phyloP scores from a whole-genome alignment of 228 moss, liverwort and hornwort species.

The Sphagnum magellanicum region DNA sequence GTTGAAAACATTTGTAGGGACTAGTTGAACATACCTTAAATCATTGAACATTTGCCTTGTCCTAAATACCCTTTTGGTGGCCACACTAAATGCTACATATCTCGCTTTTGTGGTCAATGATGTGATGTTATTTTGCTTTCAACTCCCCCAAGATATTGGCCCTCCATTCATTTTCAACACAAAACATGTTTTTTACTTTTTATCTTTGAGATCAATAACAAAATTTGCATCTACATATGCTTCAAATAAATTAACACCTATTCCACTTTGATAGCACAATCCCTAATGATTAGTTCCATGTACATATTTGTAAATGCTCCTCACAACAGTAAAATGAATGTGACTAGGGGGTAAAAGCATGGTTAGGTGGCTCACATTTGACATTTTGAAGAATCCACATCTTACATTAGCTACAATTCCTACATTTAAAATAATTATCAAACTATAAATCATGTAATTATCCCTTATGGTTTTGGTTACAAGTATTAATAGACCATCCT shows the following conservation, averaged over 20 bases:
- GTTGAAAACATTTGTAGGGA: neutral
- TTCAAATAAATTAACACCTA: neutral
- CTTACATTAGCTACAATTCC: no score
- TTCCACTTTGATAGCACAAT: neutral
- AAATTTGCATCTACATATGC: conserved; percentile 5
- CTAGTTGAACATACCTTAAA: neutral
- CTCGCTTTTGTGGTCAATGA: neutral
- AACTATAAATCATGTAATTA: no score
- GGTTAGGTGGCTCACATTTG: no score
- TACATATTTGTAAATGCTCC: neutral
- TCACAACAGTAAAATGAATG: neutral
- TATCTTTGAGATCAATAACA: neutral
- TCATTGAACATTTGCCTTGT: neutral
- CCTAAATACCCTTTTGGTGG: neutral
- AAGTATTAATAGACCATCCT: no score
- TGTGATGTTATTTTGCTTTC: neutral
- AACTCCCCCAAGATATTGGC: neutral
- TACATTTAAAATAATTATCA: no score
- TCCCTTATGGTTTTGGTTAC: no score
- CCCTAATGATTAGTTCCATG: neutral
- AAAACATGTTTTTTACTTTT: neutral
- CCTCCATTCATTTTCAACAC: neutral
- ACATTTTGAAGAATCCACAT: no score
- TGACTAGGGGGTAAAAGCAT: neutral
- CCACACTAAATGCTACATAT: neutral